A percentile compares a stretch with the other conserved stretches of the same genome.
Conservation (phyloP, 1,284 basidiomycete species). For the Volvariella surrecta region DNA sequence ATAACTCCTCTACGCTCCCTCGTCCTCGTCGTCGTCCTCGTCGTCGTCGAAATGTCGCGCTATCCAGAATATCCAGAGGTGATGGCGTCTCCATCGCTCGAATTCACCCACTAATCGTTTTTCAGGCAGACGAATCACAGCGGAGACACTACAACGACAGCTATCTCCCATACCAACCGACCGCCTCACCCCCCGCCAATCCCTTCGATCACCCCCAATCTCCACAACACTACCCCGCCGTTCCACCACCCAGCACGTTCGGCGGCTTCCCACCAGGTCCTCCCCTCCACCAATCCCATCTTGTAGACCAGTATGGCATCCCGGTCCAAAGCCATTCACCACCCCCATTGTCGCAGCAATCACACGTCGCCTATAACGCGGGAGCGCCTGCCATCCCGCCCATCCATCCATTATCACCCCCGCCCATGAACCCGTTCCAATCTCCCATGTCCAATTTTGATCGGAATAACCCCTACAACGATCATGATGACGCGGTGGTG, state of each 20-base stretch:
- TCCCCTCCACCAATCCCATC: constrained; percentile 15
- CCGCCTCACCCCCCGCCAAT: constrained; percentile 21
- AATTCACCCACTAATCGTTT: too few species aligned
- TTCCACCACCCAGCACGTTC: constrained; percentile 10
- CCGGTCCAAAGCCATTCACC: constrained; percentile 18
- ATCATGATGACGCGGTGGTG: constrained; percentile 34
- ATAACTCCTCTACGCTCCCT: too few species aligned
- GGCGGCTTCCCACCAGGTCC: constrained; percentile 18
- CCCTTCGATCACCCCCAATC: constrained; percentile 19
- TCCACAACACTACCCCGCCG: constrained; percentile 13
- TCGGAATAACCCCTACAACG: constrained; percentile 13
- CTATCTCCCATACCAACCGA: constrained; percentile 34
- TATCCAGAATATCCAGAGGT: too few species aligned
- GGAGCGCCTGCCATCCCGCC: constrained; percentile 3
- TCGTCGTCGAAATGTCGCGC: too few species aligned
- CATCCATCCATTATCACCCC: constrained; percentile 12
- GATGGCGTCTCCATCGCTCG: too few species aligned
- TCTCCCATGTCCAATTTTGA: constrained; percentile 14
- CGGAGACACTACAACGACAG: constrained; percentile 49
- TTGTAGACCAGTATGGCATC: constrained; percentile 15
- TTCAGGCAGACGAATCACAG: constrained; percentile 47
- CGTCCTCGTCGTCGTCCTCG: too few species aligned
- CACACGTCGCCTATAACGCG: not conserved
- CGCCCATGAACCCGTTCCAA: constrained; percentile 19
- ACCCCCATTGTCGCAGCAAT: not conserved